Evolutionary conservation across 2,329 filamentous ascomycete genomes (phyloP), one percentile per base, ranked within the genome.

Genomic region (Fusarium mundagurra): DNA sequence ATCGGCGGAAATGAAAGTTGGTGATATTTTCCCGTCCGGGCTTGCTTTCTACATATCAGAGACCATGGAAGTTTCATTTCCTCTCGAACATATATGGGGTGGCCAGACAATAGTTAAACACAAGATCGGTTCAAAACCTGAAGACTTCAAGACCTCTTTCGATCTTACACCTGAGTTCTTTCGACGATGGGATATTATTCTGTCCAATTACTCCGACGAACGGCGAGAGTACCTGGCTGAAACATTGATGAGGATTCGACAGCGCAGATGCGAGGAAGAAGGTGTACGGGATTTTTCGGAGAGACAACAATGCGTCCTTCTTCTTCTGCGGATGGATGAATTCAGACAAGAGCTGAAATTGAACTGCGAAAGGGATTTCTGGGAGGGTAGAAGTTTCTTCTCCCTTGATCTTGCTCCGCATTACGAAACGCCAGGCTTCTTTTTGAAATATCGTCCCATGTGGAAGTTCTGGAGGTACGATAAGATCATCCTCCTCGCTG

Each of bases 31-130:
- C 3, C 20, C 47, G 0, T 31, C 27, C 5, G 60, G 63, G 2
- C 33, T 66, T 3, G 45, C 24, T 4, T 27, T 65, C 2, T 64
- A 38, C 22, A 24, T 0, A 1, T 0, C 1, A 10, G 11, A 27
- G 12, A 14, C 22, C 29, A 8, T 2, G 18, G 1, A 39, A 1
- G 13, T 8, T 33, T 7, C 2, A 1, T 5, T 3, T 8, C 3
- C 14, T 4, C 6, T 39, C 3, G 47, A 50, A 3, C 2, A 50
- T 5, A 50, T 33, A 9, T 50, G 47, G 47, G 47, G 22, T 33
- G 27, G 18, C 10, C 27, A 29, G 47, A n/a, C 47, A 33, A 17
- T 50, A 29, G 16, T 50, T 8, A 50, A 50, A 50, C 47, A 50
- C 47, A 50, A n/a, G 22, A 5, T 44, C n/a, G 3, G 5, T 44